Percentiles rank a stretch among this genome's conserved stretches.
Conservation (phyloP, 352 stramenopile species). For the Phytopythium montanum region DNA sequence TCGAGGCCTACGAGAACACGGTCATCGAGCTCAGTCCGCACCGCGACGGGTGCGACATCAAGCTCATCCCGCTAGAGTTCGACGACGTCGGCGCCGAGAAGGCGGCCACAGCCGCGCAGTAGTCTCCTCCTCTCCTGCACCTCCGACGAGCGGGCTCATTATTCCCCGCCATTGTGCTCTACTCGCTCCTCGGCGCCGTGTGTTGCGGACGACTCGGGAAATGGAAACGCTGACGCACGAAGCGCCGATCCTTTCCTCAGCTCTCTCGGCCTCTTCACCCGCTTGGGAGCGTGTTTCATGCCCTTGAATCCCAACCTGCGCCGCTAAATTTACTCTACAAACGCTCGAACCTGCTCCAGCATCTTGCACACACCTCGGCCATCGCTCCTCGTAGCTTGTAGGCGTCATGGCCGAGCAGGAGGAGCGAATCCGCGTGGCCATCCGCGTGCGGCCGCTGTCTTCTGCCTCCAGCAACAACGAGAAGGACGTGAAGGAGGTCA, state of each 20-base stretch:
- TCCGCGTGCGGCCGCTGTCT: slow-evolving; percentile 47
- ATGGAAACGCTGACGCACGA: background rate
- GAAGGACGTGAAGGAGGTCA: slow-evolving; percentile 15
- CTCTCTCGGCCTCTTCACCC: too few species aligned
- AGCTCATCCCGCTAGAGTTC: slow-evolving; percentile 73
- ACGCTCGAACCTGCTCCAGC: background rate
- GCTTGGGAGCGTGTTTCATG: background rate
- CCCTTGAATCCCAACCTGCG: background rate
- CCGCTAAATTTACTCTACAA: too few species aligned
- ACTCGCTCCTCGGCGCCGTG: background rate
- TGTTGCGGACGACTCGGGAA: background rate
- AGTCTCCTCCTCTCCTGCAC: too few species aligned
- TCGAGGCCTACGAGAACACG: slow-evolving; percentile 65
- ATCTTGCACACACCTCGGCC: too few species aligned
- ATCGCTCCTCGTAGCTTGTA: background rate
- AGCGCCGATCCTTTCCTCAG: background rate
- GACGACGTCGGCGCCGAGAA: slow-evolving; percentile 12
- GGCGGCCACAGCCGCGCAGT: too few species aligned
- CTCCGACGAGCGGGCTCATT: slow-evolving; percentile 5
- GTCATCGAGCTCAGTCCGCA: slow-evolving; percentile 81
- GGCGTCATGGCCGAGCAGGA: slow-evolving; percentile 36
- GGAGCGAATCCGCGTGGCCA: slow-evolving; percentile 62
- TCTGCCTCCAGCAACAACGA: background rate
- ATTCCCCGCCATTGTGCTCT: background rate
- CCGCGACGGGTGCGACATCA: slow-evolving; percentile 81